These are phyloP conservation scores for Flaveria brownii DNA, from an alignment of 129 eudicot species.

Conservation along the genomic window DNA sequence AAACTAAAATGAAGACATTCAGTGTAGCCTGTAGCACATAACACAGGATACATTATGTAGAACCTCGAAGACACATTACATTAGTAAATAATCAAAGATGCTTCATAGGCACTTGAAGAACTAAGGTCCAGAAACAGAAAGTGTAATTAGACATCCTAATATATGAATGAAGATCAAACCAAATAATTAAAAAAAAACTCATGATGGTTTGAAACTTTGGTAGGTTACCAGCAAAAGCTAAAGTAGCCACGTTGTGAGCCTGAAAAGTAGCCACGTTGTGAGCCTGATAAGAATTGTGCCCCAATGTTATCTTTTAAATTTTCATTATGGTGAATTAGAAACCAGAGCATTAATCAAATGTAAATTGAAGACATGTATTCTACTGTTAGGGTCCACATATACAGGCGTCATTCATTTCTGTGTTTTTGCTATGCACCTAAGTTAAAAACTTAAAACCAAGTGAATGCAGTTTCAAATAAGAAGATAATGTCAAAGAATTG, in stretches of 20 bases:
- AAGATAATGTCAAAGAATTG: not conserved
- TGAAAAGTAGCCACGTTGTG: constrained; percentile 10
- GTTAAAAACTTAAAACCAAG: constrained; percentile 13
- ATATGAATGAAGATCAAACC: not conserved
- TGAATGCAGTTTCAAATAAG: not conserved
- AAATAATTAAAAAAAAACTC: constrained; percentile 2
- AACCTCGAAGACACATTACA: constrained; percentile 3
- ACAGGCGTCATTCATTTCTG: not conserved
- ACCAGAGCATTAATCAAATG: constrained; percentile 12
- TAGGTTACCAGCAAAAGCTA: not conserved
- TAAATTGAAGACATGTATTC: not conserved
- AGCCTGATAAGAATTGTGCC: not conserved
- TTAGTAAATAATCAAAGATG: constrained; percentile 8
- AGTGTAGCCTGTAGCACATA: constrained; percentile 2
- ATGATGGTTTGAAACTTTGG: not conserved
- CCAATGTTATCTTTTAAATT: constrained; percentile 3
- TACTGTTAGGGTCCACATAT: not conserved
- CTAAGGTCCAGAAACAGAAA: not conserved
- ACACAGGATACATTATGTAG: constrained; percentile 8
- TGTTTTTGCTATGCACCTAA: constrained; percentile 4
- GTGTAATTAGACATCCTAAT: constrained; percentile 6
- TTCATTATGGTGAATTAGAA: not conserved
- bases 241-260: constrained; percentile 6
- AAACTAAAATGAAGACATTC: not conserved
- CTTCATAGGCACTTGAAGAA: constrained; percentile 4